phyloP scores from a whole-genome alignment of 1,284 basidiomycete genomes.

The Malassezia furfur region DNA sequence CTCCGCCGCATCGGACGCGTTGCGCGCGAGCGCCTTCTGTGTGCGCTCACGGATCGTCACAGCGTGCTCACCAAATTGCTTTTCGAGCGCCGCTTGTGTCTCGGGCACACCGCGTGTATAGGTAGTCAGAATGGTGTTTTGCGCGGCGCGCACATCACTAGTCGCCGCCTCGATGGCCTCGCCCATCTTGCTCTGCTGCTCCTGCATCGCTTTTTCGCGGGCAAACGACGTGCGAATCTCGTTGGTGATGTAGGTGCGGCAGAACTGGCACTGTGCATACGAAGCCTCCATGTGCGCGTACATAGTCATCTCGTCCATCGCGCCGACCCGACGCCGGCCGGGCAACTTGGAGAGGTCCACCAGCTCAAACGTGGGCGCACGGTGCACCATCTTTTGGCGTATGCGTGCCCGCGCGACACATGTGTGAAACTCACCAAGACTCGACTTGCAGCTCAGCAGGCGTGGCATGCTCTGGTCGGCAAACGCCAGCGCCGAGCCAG shows the following conservation, averaged over 20 bases:
- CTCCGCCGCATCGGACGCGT: neutral
- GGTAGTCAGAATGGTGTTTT: neutral
- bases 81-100: neutral
- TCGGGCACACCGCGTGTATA: neutral
- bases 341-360: conserved; percentile 32
- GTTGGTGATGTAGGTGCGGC: conserved; percentile 21
- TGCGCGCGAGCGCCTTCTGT: neutral
- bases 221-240: conserved; percentile 19
- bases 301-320: conserved; percentile 23
- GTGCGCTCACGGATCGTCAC: no score
- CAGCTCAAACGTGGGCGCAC: conserved; percentile 23
- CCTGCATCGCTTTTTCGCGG: conserved; percentile 4
- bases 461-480: conserved; percentile 21
- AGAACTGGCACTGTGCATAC: conserved; percentile 27
- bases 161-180: neutral
- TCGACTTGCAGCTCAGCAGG: conserved; percentile 28
- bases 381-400: conserved; percentile 25
- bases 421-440: conserved; percentile 31
- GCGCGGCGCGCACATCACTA: conserved; percentile 4
- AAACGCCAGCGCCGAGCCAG: conserved; percentile 14
- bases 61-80: neutral
- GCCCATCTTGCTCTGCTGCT: neutral
- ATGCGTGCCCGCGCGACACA: conserved; percentile 27
- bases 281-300: conserved; percentile 30
- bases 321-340: conserved; percentile 20